phyloP scores from a whole-genome alignment of 164 flowering plant species.

The Vitis riparia region DNA sequence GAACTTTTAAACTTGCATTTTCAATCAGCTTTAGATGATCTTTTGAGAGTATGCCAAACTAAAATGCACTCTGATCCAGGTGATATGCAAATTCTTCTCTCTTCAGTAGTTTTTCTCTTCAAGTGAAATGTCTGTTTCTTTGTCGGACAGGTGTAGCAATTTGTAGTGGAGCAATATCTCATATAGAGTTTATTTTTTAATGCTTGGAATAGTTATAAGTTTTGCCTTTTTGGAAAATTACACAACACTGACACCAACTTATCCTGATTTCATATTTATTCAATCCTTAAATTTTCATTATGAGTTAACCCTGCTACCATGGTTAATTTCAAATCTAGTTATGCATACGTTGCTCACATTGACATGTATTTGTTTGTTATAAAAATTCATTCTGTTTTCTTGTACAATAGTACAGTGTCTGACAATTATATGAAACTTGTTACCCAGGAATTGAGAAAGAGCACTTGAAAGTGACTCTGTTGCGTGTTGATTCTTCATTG shows the following conservation, averaged over 20 bases:
- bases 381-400: background rate
- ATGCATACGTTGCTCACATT: no score
- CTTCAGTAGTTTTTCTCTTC: background rate
- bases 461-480: conserved; percentile 92
- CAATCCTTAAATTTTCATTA: no score
- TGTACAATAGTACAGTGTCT: background rate
- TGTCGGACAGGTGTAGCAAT: background rate
- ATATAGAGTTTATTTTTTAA: no score
- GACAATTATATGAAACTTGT: conserved; percentile 19
- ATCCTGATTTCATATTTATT: no score
- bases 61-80: conserved; percentile 82
- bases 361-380: background rate
- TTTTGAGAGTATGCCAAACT: conserved; percentile 66
- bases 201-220: background rate
- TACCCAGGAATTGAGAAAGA: conserved; percentile 82
- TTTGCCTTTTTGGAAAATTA: background rate
- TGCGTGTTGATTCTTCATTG: conserved; percentile 85
- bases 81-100: conserved; percentile 22
- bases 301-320: no score
- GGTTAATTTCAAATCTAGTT: no score
- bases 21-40: conserved; percentile 83
- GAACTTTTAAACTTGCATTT: conserved; percentile 84
- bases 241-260: no score
- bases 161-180: background rate
- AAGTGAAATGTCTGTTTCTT: background rate